Conservation (phyloP, 2,329 filamentous ascomycete genomes). For the Aspergillus sclerotialis region DNA sequence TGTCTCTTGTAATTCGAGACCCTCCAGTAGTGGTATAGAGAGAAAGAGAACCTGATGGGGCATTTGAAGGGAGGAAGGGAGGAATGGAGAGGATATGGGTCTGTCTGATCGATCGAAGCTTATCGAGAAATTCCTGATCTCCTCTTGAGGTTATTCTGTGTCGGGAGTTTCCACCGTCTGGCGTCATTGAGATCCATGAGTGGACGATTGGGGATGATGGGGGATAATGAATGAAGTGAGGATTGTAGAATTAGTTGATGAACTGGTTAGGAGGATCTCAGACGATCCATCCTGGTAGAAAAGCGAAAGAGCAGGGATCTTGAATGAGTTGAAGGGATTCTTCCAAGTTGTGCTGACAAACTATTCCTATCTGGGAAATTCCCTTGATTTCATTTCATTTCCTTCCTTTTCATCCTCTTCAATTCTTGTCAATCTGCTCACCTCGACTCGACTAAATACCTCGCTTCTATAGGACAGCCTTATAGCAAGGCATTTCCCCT, state of each 20-base stretch:
- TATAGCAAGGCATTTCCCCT: too few species aligned
- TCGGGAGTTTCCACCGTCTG: conserved; percentile 5
- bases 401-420: too few species aligned
- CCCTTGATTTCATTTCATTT: too few species aligned
- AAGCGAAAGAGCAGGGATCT: too few species aligned
- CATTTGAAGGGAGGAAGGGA: conserved; percentile 7
- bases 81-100: neutral
- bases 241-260: too few species aligned
- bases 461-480: too few species aligned
- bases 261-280: too few species aligned
- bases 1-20: conserved; percentile 15
- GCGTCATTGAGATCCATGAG: conserved; percentile 3
- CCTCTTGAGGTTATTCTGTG: neutral
- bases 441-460: too few species aligned
- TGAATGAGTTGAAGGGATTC: too few species aligned
- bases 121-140: neutral
- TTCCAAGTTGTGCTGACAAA: neutral
- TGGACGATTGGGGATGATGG: neutral
- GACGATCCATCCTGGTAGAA: too few species aligned
- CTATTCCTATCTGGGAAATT: conserved; percentile 1
- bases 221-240: neutral
- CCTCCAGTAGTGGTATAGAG: conserved; percentile 7
- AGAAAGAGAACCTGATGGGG: conserved; percentile 5
- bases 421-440: too few species aligned
- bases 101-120: too few species aligned